Conservation (phyloP, 148 eudicot genomes). For the Silene conica region DNA sequence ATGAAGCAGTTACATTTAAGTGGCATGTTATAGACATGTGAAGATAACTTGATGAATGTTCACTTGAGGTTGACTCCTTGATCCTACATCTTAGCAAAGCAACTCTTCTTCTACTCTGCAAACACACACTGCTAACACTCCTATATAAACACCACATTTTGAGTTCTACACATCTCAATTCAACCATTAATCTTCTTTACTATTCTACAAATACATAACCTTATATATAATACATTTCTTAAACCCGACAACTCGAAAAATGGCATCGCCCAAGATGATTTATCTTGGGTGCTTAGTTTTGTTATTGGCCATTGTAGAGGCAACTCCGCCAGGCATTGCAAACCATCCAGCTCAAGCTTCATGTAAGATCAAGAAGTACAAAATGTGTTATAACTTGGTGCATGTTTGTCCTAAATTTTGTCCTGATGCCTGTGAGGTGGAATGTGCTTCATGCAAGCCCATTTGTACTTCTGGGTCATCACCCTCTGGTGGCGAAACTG, state of each 20-base stretch:
- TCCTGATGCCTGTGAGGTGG: slow-evolving; percentile 43
- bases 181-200: neutral
- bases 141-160: slow-evolving; percentile 14
- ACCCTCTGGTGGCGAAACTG: neutral
- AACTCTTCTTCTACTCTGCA: too few relatives aligned
- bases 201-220: neutral
- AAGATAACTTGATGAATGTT: slow-evolving; percentile 16
- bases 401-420: slow-evolving; percentile 63
- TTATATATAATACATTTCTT: neutral
- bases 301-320: slow-evolving; percentile 28
- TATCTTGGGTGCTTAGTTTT: slow-evolving; percentile 30
- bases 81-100: slow-evolving; percentile 27
- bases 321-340: slow-evolving; percentile 48
- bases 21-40: slow-evolving; percentile 18
- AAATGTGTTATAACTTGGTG: slow-evolving; percentile 44
- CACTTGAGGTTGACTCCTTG: slow-evolving; percentile 19
- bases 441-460: slow-evolving; percentile 56
- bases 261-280: slow-evolving; percentile 30
- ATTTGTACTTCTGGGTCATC: slow-evolving; percentile 28
- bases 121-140: neutral
- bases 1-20: neutral
- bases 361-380: slow-evolving; percentile 39
- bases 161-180: neutral
- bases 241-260: neutral
- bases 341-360: slow-evolving; percentile 41